Percentiles rank a stretch among this genome's conserved stretches.
Evolutionary conservation across 2,329 filamentous ascomycete species (phyloP).

Genomic region (Microascus cirrosus): DNA sequence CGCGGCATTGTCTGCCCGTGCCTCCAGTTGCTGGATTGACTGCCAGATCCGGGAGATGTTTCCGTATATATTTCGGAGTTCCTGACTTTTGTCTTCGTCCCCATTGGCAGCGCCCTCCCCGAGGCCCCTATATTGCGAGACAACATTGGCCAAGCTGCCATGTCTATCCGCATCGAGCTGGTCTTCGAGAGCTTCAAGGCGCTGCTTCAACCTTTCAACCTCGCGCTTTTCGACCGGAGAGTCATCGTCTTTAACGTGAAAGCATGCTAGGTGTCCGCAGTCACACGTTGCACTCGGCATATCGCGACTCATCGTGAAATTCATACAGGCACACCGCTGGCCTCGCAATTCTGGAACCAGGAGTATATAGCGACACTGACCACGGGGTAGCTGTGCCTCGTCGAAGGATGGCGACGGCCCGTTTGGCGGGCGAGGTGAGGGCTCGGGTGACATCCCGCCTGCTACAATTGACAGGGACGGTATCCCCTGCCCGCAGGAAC

Average conservation of each 20-base stretch:
- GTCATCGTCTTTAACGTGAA: slow-evolving; percentile 38
- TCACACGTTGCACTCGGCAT: slow-evolving; percentile 44
- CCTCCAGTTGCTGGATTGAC: slow-evolving; percentile 32
- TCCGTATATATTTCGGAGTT: slow-evolving; percentile 42
- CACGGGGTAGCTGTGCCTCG: slow-evolving; percentile 38
- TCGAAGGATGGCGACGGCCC: slow-evolving; percentile 14
- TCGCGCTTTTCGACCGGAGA: slow-evolving; percentile 31
- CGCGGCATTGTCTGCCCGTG: slow-evolving; percentile 9
- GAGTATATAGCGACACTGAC: slow-evolving; percentile 49
- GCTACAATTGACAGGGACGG: background rate
- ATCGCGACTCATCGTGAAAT: slow-evolving; percentile 42
- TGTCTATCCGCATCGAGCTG: slow-evolving; percentile 24
- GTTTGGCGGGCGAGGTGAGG: background rate
- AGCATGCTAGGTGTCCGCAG: slow-evolving; percentile 50
- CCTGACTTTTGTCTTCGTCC: slow-evolving; percentile 36
- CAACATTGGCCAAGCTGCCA: slow-evolving; percentile 24
- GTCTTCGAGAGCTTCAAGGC: slow-evolving; percentile 30
- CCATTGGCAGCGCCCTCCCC: slow-evolving; percentile 44
- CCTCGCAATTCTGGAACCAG: slow-evolving; percentile 45
- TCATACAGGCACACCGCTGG: slow-evolving; percentile 46
- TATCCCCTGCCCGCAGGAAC: background rate
- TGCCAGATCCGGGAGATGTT: slow-evolving; percentile 44
- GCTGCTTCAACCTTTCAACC: slow-evolving; percentile 34
- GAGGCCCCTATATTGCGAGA: slow-evolving; percentile 34
- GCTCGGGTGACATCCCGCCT: background rate